Evolutionary conservation across 805 yeast species (phyloP), one percentile per base, ranked within the genome.

Genomic region (Hermanozyma aechmeae): DNA sequence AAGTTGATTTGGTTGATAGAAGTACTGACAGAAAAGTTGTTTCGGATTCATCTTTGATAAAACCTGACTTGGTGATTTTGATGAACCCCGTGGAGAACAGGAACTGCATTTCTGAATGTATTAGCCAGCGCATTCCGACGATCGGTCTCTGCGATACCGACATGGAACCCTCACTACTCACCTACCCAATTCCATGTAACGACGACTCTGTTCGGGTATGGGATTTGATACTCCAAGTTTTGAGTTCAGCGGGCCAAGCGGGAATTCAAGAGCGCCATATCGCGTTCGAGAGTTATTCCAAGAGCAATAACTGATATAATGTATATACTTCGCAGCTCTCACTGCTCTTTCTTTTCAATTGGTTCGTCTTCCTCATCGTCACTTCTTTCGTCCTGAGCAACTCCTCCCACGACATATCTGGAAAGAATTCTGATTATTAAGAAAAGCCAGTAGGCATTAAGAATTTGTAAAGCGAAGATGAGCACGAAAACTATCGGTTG

Each of bases 171-270:
- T 72, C 82, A 11, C 60, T 80, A 42, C 82, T 89, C 30, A 85
- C 96, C 2, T 92, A 92, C 50, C 94, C 97, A 29, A 82, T 92
- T 41, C 97, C 97, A 12, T 94, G 94, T 38, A 92, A 92, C 51
- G 97, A 92, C 53, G 96, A 87, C 52, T 79, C 94, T 6, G 60
- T 75, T 34, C 73, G 98, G 53, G 72, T 94, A 6, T 75, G 80
- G 7, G 79, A 83, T 39, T 63, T 92, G 40, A 70, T 92, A 42
- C 61, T 76, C 31, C 96, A 97, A 34, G 77, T 87, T 13, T 65
- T 92, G 37, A 77, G 92, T 14, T 78, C 71, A 48, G 87, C 96
- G 11, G 97, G 92, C 16, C 77, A 80, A 51, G 68, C 65, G 28
- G 98, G 98, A 23, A 64, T 76, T 34, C 56, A 67, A 24, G 65